Evolutionary conservation across 2,329 filamentous ascomycete species (phyloP), one percentile per base, ranked within the genome.

Genomic region (Aureobasidium zeae): DNA sequence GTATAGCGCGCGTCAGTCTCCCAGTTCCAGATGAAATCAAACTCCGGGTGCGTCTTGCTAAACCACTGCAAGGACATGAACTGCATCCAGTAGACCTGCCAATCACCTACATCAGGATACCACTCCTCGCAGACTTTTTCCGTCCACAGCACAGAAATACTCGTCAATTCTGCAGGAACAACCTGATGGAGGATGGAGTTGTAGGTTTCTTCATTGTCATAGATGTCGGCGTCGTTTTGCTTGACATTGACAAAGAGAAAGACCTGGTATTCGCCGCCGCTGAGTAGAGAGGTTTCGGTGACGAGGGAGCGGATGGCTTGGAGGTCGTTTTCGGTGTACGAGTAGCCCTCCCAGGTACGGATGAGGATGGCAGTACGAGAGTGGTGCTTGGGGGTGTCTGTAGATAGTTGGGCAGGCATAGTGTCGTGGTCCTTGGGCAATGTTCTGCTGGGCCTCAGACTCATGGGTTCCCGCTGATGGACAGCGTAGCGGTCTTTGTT

Each of bases 11-110:
- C 79, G 56, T 91, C 84, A 64, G 86, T 83, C 58, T 91, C 86
- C 84, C 83, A 88, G 59, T 89, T 88, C 83, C 85, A 70, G 52
- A 86, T 72, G 54, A 76, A 86, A 52, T 88, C 82, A 51, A 84
- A 91, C 54, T 89, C 78, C 0, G 83, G 83, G 54, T 86, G 80
- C 37, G 82, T 80, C 54, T 82, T 73, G 47, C 76, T 76, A 57
- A 88, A 87, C 62, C 80, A 81, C 57, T 87, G 83, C 2, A 87
- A 71, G 5, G 81, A 80, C 52, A 86, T 71, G 69, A 80, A 85
- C 54, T 85, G 80, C 21, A 67, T 62, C 65, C 66, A 70, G 53
- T 70, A 69, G 7, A 69, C 66, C 46, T 69, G 63, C 63, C 65
- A 70, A 46, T 70, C 66, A 26, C 59, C 63, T 28, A 72, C 61